A percentile compares a stretch with the other conserved stretches of the same genome.
These are phyloP conservation scores for Fragaria vesca DNA, from an alignment of 306 rosid genomes.

Conservation along the genomic window DNA sequence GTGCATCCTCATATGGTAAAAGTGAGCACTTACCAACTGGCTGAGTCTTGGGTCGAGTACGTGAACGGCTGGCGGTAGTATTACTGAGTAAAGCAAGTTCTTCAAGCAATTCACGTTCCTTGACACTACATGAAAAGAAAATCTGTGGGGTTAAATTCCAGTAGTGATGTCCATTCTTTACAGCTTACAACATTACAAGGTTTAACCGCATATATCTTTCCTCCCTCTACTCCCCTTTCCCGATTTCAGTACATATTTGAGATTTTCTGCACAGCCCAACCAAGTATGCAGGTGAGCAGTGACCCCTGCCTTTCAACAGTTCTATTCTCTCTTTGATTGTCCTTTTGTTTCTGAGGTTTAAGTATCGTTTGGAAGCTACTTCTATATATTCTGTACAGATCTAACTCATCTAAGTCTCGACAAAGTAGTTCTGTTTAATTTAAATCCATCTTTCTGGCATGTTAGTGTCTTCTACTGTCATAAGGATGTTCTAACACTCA, in stretches of 20 bases:
- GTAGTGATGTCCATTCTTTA: background rate
- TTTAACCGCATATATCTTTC: too few species aligned
- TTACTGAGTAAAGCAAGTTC: slow-evolving; percentile 65
- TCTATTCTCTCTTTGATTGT: background rate
- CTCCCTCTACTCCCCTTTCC: background rate
- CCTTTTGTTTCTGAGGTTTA: background rate
- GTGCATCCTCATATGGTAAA: slow-evolving; percentile 20
- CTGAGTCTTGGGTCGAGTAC: slow-evolving; percentile 50
- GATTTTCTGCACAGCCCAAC: background rate
- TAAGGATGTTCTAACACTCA: background rate
- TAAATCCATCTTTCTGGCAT: background rate
- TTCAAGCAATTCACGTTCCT: slow-evolving; percentile 87
- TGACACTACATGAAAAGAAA: slow-evolving; percentile 41
- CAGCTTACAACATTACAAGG: slow-evolving; percentile 2
- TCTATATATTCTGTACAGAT: background rate
- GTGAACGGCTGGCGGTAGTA: slow-evolving; percentile 48
- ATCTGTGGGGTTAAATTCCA: background rate
- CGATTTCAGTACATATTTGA: background rate
- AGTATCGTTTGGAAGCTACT: background rate
- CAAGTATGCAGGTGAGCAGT: too few species aligned
- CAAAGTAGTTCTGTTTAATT: background rate
- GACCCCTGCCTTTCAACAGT: slow-evolving; percentile 1
- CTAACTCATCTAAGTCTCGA: background rate
- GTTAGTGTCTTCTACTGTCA: background rate
- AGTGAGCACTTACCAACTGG: slow-evolving; percentile 54